Percentiles rank a stretch among this genome's conserved stretches.
Conservation (phyloP, 2,329 filamentous ascomycete species). For the Biscogniauxia sp. region DNA sequence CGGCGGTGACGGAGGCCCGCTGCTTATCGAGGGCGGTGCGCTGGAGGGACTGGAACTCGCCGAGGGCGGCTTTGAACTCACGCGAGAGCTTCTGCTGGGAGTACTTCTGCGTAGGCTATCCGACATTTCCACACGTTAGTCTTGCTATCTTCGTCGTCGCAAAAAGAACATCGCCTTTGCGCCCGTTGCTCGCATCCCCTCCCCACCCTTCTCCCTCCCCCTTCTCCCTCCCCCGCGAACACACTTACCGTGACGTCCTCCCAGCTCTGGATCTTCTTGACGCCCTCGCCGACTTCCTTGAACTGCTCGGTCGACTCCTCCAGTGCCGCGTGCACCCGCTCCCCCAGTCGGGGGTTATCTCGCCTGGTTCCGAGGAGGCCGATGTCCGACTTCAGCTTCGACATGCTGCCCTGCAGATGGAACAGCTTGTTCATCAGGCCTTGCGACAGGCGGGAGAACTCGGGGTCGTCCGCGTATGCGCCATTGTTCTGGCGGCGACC, state of each 20-base stretch:
- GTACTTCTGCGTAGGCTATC: conserved; percentile 89
- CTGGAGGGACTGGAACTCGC: conserved; percentile 92
- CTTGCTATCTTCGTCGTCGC: background rate
- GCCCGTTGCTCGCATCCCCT: too few relatives aligned
- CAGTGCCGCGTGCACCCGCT: conserved; percentile 82
- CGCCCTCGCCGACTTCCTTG: conserved; percentile 86
- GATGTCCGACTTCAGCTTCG: conserved; percentile 80
- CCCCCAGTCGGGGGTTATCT: conserved; percentile 86
- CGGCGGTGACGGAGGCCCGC: conserved; percentile 78
- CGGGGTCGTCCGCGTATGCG: conserved; percentile 83
- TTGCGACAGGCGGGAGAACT: conserved; percentile 80
- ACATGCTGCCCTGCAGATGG: conserved; percentile 82
- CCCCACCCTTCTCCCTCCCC: too few relatives aligned
- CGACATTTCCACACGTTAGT: too few relatives aligned
- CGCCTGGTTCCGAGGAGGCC: conserved; percentile 83
- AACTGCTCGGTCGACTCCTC: conserved; percentile 85
- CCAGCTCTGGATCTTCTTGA: conserved; percentile 90
- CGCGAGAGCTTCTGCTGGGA: conserved; percentile 92
- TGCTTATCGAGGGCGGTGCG: conserved; percentile 89
- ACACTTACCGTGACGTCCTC: conserved; percentile 72
- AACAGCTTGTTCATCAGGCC: conserved; percentile 86
- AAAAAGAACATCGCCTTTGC: background rate
- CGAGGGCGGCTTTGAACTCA: conserved; percentile 84
- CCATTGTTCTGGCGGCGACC: conserved; percentile 50
- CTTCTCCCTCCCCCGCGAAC: background rate